phyloP scores from a whole-genome alignment of 2,329 filamentous ascomycete genomes.

The Dactylonectria estremocensis region DNA sequence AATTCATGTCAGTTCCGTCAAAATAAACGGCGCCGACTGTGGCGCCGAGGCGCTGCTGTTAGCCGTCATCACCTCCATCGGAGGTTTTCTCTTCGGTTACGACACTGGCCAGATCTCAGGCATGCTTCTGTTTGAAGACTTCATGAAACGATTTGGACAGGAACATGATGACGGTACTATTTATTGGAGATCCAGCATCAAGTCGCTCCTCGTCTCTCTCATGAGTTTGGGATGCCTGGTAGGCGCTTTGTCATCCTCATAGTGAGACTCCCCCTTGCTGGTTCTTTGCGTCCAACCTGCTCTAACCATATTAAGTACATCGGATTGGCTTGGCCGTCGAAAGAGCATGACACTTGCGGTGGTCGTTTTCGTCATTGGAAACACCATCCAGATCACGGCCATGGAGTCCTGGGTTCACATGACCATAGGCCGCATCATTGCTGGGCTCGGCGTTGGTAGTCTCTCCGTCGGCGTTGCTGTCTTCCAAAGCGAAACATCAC shows the following conservation, averaged over 20 bases:
- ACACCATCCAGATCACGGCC: constrained; percentile 76
- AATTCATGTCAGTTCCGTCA: constrained; percentile 53
- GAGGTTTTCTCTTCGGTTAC: constrained; percentile 75
- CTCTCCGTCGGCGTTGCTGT: constrained; percentile 77
- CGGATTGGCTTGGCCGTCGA: constrained; percentile 72
- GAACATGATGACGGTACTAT: constrained; percentile 56
- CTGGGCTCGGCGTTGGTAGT: constrained; percentile 77
- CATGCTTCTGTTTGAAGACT: constrained; percentile 67
- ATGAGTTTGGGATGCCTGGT: constrained; percentile 70
- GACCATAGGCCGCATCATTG: constrained; percentile 76
- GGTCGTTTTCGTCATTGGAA: constrained; percentile 74
- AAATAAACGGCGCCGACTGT: constrained; percentile 60
- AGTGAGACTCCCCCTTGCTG: constrained; percentile 46
- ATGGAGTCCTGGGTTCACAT: constrained; percentile 74
- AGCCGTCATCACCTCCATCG: constrained; percentile 69
- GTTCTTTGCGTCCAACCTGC: background rate
- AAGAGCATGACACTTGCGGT: constrained; percentile 68
- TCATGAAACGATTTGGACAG: constrained; percentile 70
- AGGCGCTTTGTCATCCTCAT: constrained; percentile 68
- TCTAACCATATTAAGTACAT: constrained; percentile 56
- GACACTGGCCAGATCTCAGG: constrained; percentile 74
- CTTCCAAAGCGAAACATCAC: constrained; percentile 76
- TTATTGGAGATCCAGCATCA: constrained; percentile 59
- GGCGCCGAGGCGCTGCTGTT: constrained; percentile 60
- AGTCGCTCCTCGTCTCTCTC: constrained; percentile 70